Evolutionary conservation across 805 yeast genomes (phyloP).

Genomic region (Soucietia sequanensis): DNA sequence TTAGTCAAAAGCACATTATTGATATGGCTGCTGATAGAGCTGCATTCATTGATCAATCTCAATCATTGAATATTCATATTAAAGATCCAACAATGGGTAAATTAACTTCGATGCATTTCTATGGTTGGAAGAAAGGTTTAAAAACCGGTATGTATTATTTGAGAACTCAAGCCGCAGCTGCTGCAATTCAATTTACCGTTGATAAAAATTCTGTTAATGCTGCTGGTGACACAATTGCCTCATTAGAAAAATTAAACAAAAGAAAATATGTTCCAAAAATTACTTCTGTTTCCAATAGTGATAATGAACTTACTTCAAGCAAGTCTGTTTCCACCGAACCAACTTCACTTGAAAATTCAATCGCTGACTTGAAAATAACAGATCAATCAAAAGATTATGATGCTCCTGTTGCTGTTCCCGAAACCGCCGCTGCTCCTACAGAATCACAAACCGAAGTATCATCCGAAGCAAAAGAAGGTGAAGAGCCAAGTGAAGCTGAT

Average conservation of each 20-base stretch:
- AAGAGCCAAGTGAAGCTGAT: constrained; percentile 54
- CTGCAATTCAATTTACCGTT: constrained; percentile 85
- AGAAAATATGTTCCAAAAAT: constrained; percentile 32
- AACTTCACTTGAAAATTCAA: constrained; percentile 43
- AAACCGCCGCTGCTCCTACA: constrained; percentile 7
- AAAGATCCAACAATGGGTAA: constrained; percentile 94
- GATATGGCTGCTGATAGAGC: constrained; percentile 74
- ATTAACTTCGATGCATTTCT: constrained; percentile 96
- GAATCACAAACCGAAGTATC: constrained; percentile 11
- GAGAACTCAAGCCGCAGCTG: constrained; percentile 95
- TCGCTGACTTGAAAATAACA: constrained; percentile 43
- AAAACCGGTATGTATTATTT: constrained; percentile 98
- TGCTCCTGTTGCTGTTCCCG: constrained; percentile 1
- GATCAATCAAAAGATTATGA: constrained; percentile 14
- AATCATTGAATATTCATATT: constrained; percentile 85
- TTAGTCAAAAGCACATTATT: constrained; percentile 55
- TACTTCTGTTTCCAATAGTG: constrained; percentile 14
- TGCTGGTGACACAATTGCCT: constrained; percentile 40
- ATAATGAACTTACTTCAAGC: constrained; percentile 17
- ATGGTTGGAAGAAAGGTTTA: constrained; percentile 97
- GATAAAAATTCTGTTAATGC: constrained; percentile 41
- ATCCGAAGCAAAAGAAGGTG: constrained; percentile 11
- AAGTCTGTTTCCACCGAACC: constrained; percentile 39
- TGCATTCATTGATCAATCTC: constrained; percentile 87
- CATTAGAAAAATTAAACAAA: constrained; percentile 37